Base-by-base conservation (phyloP, 805 yeast species). In the Ogataea thermomethanolica region DNA sequence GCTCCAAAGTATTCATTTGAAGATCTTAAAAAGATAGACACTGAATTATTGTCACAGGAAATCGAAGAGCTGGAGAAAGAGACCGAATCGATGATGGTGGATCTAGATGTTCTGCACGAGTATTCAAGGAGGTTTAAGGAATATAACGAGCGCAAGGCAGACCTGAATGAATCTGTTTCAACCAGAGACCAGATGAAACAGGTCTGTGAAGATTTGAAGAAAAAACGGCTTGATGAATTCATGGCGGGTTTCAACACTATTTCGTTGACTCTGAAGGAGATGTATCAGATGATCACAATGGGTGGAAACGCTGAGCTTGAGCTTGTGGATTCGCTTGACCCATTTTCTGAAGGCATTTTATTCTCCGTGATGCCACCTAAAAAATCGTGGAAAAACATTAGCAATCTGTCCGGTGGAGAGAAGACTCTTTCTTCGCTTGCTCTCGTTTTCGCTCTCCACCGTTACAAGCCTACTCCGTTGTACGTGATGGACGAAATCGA, bases 361-460 rank as follows among this genome's bases (percentile, higher is more conserved):
- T 93, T 93, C 62, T 85, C 96, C 62, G 99, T 93, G 5, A 93
- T 93, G 99, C 99, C 99, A 2, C 99, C 99, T 0, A 91, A 89
- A 66, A 93, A 93, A 62, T 82, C 95, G 27, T 93, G 99, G 99
- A 84, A 85, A 58, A 93, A 93, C 55, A 93, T 93, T 39, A 79
- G 95, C 13, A 93, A 93, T 55, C 66, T 93, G 41, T 89, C 97
- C 2, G 99, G 99, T 50, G 99, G 99, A 49, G 99, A 93, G 55
- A 93, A 93, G 65, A 93, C 99, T 0, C 73, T 93, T 47, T 84
- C 95, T 54, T 91, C 98, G 0, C 71, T 93, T 54, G 98, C 99
- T 0, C 70, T 93, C 51, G 99, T 93, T 3, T 93, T 93, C 71
- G 98, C 99, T 0, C 73, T 93, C 22, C 99, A 93, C 61, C 84